Base-by-base conservation (phyloP, 1,284 basidiomycete genomes). In the Hypsizygus ulmarius region DNA sequence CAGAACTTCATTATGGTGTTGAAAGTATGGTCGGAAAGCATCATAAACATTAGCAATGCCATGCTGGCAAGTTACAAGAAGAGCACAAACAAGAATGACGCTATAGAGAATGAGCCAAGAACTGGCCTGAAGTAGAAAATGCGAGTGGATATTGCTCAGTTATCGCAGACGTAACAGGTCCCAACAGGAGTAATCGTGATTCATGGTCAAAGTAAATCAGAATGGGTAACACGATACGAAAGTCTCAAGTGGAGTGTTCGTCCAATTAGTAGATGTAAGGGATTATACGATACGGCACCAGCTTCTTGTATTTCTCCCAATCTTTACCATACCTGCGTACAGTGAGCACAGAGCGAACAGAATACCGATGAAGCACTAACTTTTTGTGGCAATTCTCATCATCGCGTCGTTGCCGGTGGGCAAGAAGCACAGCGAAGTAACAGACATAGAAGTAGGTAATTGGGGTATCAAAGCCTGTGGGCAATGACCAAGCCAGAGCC, bases 401-500 rank as follows among this genome's bases (percentile, higher is more conserved):
- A 65, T 99, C 97, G 33, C 97, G 79, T 51, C 74, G 74, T 69
- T 97, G 93, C 47, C 97, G 78, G 69, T 99, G 97, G 19, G 94
- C 75, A 50, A 99, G 84, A 21, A 99, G 81, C 15, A 97, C 81
- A 5, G 82, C 77, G 63, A 99, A 99, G 74, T 95, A 95, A 53
- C 76, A 67, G 35, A 93, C 80, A 66, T 99, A 99, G 73, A 96
- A 99, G 74, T 99, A 99, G 2, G 96, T 94, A 63, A 99, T 78
- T 5, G 95, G 95, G 0, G 93, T 93, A 39, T 80, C 72, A 69
- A 97, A 94, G 6, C 91, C 93, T 1, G 93, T 96, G 0, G 97
- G 93, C 11, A 99, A 78, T 58, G 87, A 97, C 95, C 96, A 99
- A 0, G 88, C 85, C 48, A 91, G 69, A n/a, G 82, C 87, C 93